Evolutionary conservation across 75 land plant genomes (phyloP), one percentile per base, ranked within the genome.

Genomic region (Ceratopteris richardii): DNA sequence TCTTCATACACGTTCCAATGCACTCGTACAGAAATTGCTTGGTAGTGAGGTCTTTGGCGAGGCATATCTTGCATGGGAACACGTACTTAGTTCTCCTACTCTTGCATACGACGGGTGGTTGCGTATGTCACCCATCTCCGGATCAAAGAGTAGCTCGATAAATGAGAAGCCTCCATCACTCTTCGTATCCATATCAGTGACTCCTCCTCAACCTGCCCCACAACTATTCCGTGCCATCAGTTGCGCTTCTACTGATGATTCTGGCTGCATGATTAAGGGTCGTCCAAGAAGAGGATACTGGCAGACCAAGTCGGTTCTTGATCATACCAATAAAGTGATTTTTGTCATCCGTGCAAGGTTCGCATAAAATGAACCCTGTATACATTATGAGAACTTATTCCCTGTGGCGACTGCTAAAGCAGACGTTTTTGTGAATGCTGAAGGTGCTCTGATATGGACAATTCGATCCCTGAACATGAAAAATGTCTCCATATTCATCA

Each of bases 221-320:
- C 64, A 25, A n/a, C 47, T 43, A 36, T 52, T 62, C 29, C 28
- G 43, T n/a, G 26, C 62, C 62, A 12, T 60, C 62, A 60, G 30
- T 1, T 41, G 14, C 16, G 40, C 27, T 1, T n/a, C 62, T 29
- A 44, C 62, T 14, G 64, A 62, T 20, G 64, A 62, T 52, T n/a
- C n/a, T 28, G 27, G 43, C 31, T 26, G 29, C 24, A 51, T 43
- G 64, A 10, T 46, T 17, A 16, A 19, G n/a, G 64, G 14, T 16
- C 9, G 2, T 51, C 43, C 20, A 29, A 30, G 22, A 51, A 14
- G 13, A 10, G 42, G 64, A 24, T 52, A 52, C 18, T 46, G 64
- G 64, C 29, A 44, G 31, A 62, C 64, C 20, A 1, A 52, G 29
- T 19, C 29, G 20, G 64, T 62, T 17, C 57, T 62, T 33, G 64